Percentiles rank a stretch among this genome's conserved stretches.
phyloP scores from a whole-genome alignment of 129 eudicot species.

The carrot (Daucus carota) region DNA sequence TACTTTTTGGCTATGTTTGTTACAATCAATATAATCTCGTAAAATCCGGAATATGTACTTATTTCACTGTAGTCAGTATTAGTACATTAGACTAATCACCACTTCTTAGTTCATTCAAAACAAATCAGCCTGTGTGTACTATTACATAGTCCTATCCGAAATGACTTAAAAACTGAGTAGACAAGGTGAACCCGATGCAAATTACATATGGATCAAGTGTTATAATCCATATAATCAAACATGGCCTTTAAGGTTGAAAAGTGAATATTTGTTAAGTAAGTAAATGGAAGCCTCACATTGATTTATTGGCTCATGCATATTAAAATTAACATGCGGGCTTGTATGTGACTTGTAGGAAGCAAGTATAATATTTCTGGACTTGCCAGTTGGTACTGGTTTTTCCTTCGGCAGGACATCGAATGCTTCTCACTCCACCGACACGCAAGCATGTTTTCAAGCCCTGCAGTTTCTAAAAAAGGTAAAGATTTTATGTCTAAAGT shows the following conservation, averaged over 20 bases:
- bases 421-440: slow-evolving; percentile 15
- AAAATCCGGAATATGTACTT: no score
- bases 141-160: no score
- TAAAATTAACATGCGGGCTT: not conserved
- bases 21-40: no score
- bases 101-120: no score
- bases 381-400: slow-evolving; percentile 40
- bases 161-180: no score
- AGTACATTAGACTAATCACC: no score
- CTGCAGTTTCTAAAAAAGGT: slow-evolving; percentile 27
- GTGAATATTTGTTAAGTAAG: not conserved
- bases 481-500: not conserved
- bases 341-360: slow-evolving; percentile 14
- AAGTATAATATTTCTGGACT: slow-evolving; percentile 28
- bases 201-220: no score
- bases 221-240: not conserved
- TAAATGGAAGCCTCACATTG: not conserved
- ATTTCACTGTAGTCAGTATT: no score
- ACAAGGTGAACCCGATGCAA: no score
- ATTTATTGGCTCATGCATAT: not conserved
- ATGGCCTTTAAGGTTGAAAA: not conserved
- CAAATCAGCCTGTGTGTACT: no score
- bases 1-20: no score
- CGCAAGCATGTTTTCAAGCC: slow-evolving; percentile 11
- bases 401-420: slow-evolving; percentile 21